Evolutionary conservation across 306 rosid genomes (phyloP).

Genomic region (Cucumis melo): DNA sequence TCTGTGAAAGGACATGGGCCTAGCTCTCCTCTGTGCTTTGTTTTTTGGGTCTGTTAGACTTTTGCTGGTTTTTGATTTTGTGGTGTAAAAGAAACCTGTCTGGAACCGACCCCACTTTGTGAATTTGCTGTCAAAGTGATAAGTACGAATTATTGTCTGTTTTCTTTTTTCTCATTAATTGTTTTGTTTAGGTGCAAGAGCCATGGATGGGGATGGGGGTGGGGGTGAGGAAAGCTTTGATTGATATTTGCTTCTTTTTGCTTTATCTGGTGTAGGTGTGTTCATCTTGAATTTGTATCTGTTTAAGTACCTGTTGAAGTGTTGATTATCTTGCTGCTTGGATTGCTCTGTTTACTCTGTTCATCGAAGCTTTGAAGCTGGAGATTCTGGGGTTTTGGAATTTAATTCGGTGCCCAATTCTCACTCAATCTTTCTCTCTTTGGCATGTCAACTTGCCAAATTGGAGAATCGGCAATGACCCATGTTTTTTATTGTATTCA

Average conservation of each 20-base stretch:
- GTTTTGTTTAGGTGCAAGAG: not conserved
- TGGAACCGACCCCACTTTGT: conserved; percentile 1
- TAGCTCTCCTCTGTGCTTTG: not conserved
- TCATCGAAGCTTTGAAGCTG: not conserved
- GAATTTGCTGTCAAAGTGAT: conserved; percentile 4
- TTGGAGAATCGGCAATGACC: not conserved
- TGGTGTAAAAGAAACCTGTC: not conserved
- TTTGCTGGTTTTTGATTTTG: not conserved
- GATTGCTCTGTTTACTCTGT: conserved; percentile 1
- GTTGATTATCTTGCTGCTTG: not conserved
- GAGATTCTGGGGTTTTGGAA: not conserved
- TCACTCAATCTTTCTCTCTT: not conserved
- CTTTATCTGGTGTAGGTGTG: conserved; percentile 2
- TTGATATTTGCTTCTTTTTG: conserved; percentile 2
- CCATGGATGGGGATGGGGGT: not conserved
- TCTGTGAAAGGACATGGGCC: not conserved
- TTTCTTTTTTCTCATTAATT: not conserved
- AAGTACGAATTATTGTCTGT: conserved; percentile 7
- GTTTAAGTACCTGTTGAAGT: not conserved
- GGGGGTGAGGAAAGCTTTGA: not conserved
- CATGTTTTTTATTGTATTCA: conserved; percentile 7
- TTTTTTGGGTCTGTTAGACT: not conserved
- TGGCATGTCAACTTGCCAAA: not conserved
- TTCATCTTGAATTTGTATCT: not conserved
- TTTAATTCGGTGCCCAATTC: not conserved